Percentiles rank a stretch among this genome's conserved stretches.
Conservation (phyloP, 2,329 filamentous ascomycete species). For the Fusarium incarnatum region DNA sequence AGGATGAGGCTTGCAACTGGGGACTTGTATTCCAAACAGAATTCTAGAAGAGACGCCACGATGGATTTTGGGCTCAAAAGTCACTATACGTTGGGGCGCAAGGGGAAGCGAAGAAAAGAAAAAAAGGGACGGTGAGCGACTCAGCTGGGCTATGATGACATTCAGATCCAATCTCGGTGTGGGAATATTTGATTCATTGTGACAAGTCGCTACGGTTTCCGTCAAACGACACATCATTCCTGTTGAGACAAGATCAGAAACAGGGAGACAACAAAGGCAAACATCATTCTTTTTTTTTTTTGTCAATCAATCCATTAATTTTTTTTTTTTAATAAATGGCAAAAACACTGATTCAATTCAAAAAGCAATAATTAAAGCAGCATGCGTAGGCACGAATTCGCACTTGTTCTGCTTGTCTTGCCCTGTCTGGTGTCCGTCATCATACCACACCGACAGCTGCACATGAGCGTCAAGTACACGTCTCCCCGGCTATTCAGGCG, state of each 20-base stretch:
- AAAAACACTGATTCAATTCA: constrained; percentile 29
- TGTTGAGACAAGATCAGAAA: constrained; percentile 34
- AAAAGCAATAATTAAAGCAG: constrained; percentile 32
- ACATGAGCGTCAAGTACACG: constrained; percentile 39
- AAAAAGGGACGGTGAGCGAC: constrained; percentile 37
- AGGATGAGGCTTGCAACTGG: constrained; percentile 37
- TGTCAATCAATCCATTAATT: background rate
- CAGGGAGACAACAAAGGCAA: constrained; percentile 23
- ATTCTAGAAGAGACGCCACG: constrained; percentile 47
- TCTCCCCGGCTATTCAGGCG: constrained; percentile 36
- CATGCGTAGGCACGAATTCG: background rate
- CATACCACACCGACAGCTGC: constrained; percentile 43
- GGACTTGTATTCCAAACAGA: constrained; percentile 43
- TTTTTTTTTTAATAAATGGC: background rate
- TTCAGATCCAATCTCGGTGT: constrained; percentile 32
- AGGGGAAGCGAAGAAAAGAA: constrained; percentile 23
- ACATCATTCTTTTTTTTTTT: background rate
- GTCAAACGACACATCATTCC: constrained; percentile 35
- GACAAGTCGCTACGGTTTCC: constrained; percentile 33
- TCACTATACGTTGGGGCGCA: constrained; percentile 21
- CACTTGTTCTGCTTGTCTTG: background rate
- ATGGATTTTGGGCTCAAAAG: constrained; percentile 26
- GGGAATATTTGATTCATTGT: constrained; percentile 23
- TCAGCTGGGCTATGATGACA: constrained; percentile 35
- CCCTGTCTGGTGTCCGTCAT: constrained; percentile 27